These are phyloP conservation scores for Globisporangium middletonii DNA, from an alignment of 352 stramenopile species.

Conservation along the genomic window DNA sequence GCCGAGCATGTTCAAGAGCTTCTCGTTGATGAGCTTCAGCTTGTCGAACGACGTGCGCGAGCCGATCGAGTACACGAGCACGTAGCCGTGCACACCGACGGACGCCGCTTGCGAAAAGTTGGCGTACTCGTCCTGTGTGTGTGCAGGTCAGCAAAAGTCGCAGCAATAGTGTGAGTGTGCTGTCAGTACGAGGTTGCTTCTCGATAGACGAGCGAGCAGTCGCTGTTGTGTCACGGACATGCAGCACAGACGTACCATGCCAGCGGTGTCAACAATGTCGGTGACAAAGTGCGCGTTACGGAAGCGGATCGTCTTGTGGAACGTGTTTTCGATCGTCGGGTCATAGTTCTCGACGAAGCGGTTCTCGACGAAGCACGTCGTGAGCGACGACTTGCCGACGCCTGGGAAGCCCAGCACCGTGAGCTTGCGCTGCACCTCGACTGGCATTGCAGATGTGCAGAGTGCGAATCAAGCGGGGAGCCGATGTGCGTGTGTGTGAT, in stretches of 20 bases:
- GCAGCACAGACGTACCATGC: conserved; percentile 65
- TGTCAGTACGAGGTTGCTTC: background rate
- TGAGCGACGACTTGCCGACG: conserved; percentile 94
- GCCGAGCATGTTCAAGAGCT: conserved; percentile 92
- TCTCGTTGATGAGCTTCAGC: conserved; percentile 93
- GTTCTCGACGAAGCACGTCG: conserved; percentile 93
- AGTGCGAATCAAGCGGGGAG: too few species aligned
- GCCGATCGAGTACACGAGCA: conserved; percentile 93
- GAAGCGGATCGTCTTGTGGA: conserved; percentile 95
- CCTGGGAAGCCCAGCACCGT: conserved; percentile 93
- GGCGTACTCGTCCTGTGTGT: conserved; percentile 90
- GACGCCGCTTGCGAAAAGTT: conserved; percentile 94
- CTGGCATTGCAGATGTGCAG: conserved; percentile 37
- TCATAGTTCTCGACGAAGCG: conserved; percentile 92
- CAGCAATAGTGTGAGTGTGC: background rate
- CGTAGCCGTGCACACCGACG: conserved; percentile 94
- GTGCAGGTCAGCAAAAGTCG: background rate
- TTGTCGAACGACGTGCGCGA: conserved; percentile 93
- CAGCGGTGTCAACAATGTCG: conserved; percentile 96
- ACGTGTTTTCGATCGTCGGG: conserved; percentile 96
- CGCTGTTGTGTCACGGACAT: too few species aligned
- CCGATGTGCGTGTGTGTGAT: too few species aligned
- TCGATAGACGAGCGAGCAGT: too few species aligned
- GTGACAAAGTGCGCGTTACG: conserved; percentile 95
- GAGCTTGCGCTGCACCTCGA: conserved; percentile 95